Conservation (phyloP, 192 early-diverging fungal species). For the Martensiomyces pterosporus region DNA sequence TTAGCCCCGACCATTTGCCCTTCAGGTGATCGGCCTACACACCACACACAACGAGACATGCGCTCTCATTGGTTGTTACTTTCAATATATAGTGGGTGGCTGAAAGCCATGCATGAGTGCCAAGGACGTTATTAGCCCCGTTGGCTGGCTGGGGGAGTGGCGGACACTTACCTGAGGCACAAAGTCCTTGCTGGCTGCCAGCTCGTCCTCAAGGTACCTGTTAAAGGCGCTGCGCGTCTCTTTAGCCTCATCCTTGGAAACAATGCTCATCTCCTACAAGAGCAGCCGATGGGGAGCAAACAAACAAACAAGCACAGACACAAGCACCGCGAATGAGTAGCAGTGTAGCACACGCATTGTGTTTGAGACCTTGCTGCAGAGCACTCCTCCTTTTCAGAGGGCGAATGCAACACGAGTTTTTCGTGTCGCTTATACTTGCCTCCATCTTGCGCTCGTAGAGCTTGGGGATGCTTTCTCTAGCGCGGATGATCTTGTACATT, state of each 20-base stretch:
- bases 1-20: constrained; percentile 79
- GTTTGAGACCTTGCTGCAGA: too few species aligned
- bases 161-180: constrained; percentile 25
- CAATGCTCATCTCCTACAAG: constrained; percentile 23
- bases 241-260: constrained; percentile 25
- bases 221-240: constrained; percentile 19
- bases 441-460: constrained; percentile 79
- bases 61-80: neutral
- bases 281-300: too few species aligned
- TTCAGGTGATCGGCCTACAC: constrained; percentile 50
- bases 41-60: neutral
- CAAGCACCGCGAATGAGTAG: too few species aligned
- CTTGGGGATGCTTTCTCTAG: constrained; percentile 75
- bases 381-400: too few species aligned
- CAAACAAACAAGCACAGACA: too few species aligned
- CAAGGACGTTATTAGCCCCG: too few species aligned
- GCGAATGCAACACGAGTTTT: too few species aligned
- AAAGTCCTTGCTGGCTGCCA: constrained; percentile 35
- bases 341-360: too few species aligned
- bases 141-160: too few species aligned
- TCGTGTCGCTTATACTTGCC: constrained; percentile 13
- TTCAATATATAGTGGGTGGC: constrained; percentile 4
- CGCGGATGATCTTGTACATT: constrained; percentile 94
- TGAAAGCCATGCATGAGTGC: too few species aligned
- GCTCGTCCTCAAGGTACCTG: constrained; percentile 37